Evolutionary conservation across 352 stramenopile genomes (phyloP), one percentile per base, ranked within the genome.

Genomic region (Phytophthora pseudosyringae): DNA sequence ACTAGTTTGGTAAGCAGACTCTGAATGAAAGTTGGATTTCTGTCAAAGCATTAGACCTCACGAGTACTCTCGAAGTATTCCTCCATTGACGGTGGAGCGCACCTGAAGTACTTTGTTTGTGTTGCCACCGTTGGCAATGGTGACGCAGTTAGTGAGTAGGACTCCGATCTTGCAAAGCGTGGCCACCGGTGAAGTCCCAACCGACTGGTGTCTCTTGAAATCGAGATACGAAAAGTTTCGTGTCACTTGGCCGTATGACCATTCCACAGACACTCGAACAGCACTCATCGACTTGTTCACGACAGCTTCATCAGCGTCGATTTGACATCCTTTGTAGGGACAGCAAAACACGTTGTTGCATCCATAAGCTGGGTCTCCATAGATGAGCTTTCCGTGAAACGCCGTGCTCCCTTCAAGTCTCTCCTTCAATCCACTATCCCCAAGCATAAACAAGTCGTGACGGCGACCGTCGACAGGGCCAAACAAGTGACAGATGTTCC

Each of bases 311-410:
- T 11, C 11, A 11, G 5, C 18, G 25, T 47, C 10, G 1, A 58
- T 10, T 45, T n/a, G 16, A 18, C n/a, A 49, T n/a, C 38, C 38
- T 11, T 58, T 58, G n/a, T 26, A 49, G 3, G 50, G 50, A 7
- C 25, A 41, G 26, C 35, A 47, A 31, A 58, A 38, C 3, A 58
- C 13, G 18, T 58, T 58, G 3, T 21, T 58, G 38, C 50, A 48
- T 6, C 38, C 38, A 28, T 48, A 58, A 6, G 6, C 50, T 2
- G 21, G 50, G n/a, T n/a, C n/a, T n/a, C n/a, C n/a, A n/a, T n/a
- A n/a, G n/a, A n/a, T n/a, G n/a, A n/a, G n/a, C n/a, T 11, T 58
- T 38, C 0, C 38, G 13, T 31, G 36, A 12, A 58, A 58, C 3
- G 36, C 18, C 16, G 33, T 1, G 21, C 47, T 47, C 1, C 16